phyloP scores from a whole-genome alignment of 345 rosid species.

The Reutealis trisperma region DNA sequence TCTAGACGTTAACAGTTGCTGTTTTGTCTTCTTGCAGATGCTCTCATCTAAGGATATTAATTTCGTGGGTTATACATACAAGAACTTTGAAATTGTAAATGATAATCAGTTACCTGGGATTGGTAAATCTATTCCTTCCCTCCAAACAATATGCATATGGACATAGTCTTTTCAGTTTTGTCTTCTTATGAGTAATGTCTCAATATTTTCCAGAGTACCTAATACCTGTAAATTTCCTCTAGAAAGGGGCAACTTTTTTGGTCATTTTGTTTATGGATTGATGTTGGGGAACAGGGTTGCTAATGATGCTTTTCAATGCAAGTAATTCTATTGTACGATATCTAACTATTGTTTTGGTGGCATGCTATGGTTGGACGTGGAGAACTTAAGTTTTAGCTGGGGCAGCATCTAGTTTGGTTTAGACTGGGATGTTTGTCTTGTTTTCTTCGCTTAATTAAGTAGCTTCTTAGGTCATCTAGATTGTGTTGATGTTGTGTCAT shows the following conservation, averaged over 20 bases:
- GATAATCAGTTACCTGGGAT: conserved; percentile 38
- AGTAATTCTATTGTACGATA: background rate
- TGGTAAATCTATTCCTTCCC: conserved; percentile 15
- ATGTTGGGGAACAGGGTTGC: background rate
- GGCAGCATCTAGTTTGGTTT: background rate
- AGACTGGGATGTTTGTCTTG: background rate
- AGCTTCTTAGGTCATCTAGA: background rate
- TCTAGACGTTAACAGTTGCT: background rate
- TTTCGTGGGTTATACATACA: conserved; percentile 40
- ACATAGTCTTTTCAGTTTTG: background rate
- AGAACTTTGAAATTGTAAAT: conserved; percentile 38
- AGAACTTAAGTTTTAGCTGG: background rate
- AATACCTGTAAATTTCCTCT: background rate
- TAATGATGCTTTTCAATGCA: background rate
- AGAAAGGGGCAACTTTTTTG: too few relatives aligned
- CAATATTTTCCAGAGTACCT: background rate
- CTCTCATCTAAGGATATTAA: conserved; percentile 35
- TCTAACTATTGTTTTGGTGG: background rate
- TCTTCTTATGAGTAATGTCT: background rate
- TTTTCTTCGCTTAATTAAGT: background rate
- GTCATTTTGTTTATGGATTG: background rate
- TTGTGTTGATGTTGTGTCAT: background rate
- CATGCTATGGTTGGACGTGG: background rate
- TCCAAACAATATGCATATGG: background rate
- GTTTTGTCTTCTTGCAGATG: conserved; percentile 26